Conservation (phyloP, 257 asterid species). For the Salvia hispanica region DNA sequence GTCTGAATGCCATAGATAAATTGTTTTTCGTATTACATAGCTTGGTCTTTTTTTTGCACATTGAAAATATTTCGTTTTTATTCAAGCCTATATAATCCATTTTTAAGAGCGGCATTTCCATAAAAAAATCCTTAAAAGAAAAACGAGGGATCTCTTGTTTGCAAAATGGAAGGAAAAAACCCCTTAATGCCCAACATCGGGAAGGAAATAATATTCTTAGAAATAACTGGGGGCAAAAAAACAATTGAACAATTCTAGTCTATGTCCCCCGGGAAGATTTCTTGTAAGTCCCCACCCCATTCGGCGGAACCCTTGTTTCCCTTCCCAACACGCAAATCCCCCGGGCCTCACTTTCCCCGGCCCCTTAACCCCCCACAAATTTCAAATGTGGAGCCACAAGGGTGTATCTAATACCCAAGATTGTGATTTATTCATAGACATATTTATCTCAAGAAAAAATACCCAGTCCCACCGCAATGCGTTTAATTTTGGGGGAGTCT, state of each 20-base stretch:
- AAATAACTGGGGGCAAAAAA: not conserved
- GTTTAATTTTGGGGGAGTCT: not conserved
- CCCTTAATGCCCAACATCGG: not conserved
- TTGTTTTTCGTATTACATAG: not conserved
- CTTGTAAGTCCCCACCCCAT: not conserved
- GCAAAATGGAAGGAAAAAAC: not conserved
- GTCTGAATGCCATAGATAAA: not conserved
- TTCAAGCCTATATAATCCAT: not conserved
- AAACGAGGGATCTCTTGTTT: not conserved
- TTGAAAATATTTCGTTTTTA: not conserved
- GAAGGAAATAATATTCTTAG: not conserved
- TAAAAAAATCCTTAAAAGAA: too few relatives aligned
- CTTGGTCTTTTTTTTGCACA: not conserved
- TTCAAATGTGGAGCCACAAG: not conserved
- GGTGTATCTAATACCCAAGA: not conserved
- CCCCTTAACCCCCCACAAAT: too few relatives aligned
- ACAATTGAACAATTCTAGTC: not conserved
- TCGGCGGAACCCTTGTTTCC: not conserved
- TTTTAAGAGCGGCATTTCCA: too few relatives aligned
- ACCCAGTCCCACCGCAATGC: not conserved
- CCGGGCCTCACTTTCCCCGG: not conserved
- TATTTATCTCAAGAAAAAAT: not conserved
- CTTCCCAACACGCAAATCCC: not conserved
- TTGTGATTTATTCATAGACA: not conserved
- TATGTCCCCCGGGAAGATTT: not conserved